phyloP scores from a whole-genome alignment of 805 yeast genomes.

The Hanseniaspora thailandica region DNA sequence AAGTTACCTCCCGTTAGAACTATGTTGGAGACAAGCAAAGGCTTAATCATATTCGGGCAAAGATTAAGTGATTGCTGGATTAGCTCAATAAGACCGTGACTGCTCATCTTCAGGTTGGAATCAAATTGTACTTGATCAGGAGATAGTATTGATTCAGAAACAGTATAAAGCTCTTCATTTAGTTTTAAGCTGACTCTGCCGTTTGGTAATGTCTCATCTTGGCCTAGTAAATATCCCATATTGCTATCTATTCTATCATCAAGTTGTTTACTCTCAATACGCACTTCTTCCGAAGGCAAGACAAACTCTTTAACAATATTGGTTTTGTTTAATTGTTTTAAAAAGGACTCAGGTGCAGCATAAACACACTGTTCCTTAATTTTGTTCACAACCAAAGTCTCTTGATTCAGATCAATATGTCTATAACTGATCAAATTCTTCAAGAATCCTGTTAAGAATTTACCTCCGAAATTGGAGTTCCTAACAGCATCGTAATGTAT shows the following conservation, averaged over 20 bases:
- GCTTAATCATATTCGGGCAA: constrained; percentile 62
- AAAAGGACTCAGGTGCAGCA: constrained; percentile 40
- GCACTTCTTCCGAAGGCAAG: constrained; percentile 43
- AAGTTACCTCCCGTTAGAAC: constrained; percentile 75
- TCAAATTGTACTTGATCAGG: constrained; percentile 66
- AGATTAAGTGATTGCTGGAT: constrained; percentile 56
- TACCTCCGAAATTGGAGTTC: constrained; percentile 78
- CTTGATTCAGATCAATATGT: constrained; percentile 88
- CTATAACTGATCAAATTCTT: constrained; percentile 79
- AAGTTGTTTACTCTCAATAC: background rate
- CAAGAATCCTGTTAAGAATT: constrained; percentile 66
- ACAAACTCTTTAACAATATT: constrained; percentile 52
- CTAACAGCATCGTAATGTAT: constrained; percentile 67
- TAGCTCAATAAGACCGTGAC: constrained; percentile 65
- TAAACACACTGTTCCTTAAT: constrained; percentile 55
- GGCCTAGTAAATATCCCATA: constrained; percentile 53
- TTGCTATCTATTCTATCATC: constrained; percentile 32
- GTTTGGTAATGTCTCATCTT: constrained; percentile 24
- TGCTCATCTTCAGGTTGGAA: constrained; percentile 31
- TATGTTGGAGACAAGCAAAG: constrained; percentile 68
- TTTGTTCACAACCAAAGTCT: constrained; percentile 68
- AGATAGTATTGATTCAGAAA: constrained; percentile 77
- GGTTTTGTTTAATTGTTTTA: constrained; percentile 24
- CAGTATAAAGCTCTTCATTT: constrained; percentile 73
- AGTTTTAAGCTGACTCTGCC: constrained; percentile 54